Percentiles rank a stretch among this genome's conserved stretches.
phyloP scores from a whole-genome alignment of 805 yeast genomes.

The Pichia nakasei region DNA sequence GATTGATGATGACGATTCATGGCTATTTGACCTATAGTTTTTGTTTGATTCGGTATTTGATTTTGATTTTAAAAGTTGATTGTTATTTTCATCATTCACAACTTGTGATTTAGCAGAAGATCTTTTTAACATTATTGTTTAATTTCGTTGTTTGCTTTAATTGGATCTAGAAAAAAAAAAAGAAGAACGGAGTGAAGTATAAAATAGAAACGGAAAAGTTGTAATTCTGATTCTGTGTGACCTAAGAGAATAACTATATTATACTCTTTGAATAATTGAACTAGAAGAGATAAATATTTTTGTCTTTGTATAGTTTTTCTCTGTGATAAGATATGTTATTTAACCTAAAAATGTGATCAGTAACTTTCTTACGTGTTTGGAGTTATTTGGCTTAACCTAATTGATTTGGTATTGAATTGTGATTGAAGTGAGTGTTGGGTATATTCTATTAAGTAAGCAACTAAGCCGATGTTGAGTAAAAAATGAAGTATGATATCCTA shows the following conservation, averaged over 20 bases:
- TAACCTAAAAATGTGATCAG: background rate
- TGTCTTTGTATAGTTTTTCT: background rate
- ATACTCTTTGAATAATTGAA: background rate
- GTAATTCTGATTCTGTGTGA: no score
- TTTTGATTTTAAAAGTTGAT: background rate
- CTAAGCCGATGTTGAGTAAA: no score
- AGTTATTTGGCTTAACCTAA: background rate
- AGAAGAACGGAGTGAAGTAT: background rate
- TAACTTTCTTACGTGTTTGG: background rate
- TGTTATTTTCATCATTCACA: slow-evolving; percentile 20
- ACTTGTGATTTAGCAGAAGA: slow-evolving; percentile 13
- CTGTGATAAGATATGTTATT: background rate
- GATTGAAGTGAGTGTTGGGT: background rate
- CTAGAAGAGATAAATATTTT: no score
- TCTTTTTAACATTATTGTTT: slow-evolving; percentile 13
- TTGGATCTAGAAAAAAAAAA: background rate
- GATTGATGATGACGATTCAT: background rate
- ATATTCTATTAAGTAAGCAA: no score
- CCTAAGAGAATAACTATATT: no score
- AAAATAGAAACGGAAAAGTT: no score
- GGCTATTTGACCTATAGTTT: background rate
- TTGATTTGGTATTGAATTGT: background rate
- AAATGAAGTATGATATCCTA: no score
- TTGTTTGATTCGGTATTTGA: background rate
- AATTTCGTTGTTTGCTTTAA: background rate